Evolutionary conservation across 768 basidiomycete species (phyloP), one percentile per base, ranked within the genome.

Genomic region (Boletus tylopilopsis): DNA sequence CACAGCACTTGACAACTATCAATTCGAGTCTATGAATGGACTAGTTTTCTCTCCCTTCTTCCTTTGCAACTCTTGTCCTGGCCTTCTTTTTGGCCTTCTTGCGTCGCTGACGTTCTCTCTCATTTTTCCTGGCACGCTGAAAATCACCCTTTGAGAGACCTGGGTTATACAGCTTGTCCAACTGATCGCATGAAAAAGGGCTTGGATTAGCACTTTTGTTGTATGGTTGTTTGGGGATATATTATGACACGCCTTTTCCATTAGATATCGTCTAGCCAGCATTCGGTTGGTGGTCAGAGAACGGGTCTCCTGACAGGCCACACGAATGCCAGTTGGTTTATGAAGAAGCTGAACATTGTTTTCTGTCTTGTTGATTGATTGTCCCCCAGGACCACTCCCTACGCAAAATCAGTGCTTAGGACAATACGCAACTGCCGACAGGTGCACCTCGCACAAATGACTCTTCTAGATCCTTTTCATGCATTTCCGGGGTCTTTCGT

Each of bases 311-410:
- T 97, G 94, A 62, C 90, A 93, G 4, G 81, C 73, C 13, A 95
- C 87, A 33, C 94, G 83, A 43, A 94, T 76, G 6, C 92, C 90
- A 18, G 90, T 91, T 2, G 94, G 93, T 57, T 83, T 86, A 65
- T 97, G 94, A 34, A 91, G 71, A 24, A 97, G 74, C 63, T 93
- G 91, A 23, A 95, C 93, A 62, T 90, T 88, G 68, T 94, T 84
- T 73, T 86, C 80, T 51, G 90, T 92, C 73, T 96, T 97, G 75
- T 97, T 95, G 64, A 95, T 85, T 23, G 91, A 93, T 75, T 97
- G 94, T n/a, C 94, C 94, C 24, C 94, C 94, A 53, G 93, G 92
- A 16, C 92, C 94, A 62, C 89, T 85, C 38, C 91, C 91, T 93
- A 61, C 23, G 41, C 2, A 10, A 27, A 42, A 49, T 64, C 24